Conservation (phyloP, 139 green algal species). For the Haematococcus sp. region DNA sequence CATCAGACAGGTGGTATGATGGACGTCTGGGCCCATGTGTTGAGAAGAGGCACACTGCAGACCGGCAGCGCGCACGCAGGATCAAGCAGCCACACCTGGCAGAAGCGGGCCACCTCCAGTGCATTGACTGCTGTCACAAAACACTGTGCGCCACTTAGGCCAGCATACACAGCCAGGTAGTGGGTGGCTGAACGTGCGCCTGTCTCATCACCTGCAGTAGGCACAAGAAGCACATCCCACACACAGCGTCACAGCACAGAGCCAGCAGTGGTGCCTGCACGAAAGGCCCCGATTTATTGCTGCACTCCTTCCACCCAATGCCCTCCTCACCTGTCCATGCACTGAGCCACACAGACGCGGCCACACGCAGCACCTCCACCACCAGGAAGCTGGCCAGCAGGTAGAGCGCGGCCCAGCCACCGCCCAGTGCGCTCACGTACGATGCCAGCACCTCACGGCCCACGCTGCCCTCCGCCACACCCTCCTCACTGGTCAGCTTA, state of each 20-base stretch:
- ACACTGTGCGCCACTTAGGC: constrained; percentile 2
- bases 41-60: no score
- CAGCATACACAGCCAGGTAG: constrained; percentile 26
- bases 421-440: constrained; percentile 56
- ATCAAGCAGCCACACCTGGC: constrained; percentile 7
- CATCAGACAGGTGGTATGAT: no score
- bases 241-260: no score
- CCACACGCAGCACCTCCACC: constrained; percentile 47
- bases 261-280: no score
- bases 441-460: constrained; percentile 38
- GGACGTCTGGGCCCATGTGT: no score
- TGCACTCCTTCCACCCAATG: no score
- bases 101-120: constrained; percentile 33
- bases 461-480: constrained; percentile 31
- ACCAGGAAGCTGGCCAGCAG: constrained; percentile 44
- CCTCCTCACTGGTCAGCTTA: constrained; percentile 29
- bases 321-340: constrained; percentile 51
- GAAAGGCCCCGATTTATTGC: no score
- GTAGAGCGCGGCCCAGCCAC: constrained; percentile 22
- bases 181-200: neutral
- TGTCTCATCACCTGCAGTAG: neutral
- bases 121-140: constrained; percentile 15
- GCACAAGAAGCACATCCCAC: no score
- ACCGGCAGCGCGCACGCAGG: no score
- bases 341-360: constrained; percentile 59